phyloP scores from a whole-genome alignment of 352 stramenopile species.

The Globisporangium yorkense region DNA sequence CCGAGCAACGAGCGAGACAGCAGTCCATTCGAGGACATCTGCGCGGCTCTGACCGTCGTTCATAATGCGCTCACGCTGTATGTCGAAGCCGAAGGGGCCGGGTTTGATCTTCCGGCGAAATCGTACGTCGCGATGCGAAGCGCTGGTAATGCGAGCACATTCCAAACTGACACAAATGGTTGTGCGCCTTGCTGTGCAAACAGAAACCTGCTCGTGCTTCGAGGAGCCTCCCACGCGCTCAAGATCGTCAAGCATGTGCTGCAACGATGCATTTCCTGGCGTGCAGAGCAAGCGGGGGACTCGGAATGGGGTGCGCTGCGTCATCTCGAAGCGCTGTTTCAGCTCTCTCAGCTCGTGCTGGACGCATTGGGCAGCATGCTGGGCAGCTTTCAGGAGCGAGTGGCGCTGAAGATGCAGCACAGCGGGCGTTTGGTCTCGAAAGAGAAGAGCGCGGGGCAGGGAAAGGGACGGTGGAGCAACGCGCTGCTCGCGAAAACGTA shows the following conservation, averaged over 20 bases:
- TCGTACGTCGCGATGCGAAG: slow-evolving; percentile 17
- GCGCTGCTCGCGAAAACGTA: slow-evolving; percentile 52
- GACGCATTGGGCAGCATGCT: slow-evolving; percentile 31
- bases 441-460: slow-evolving; percentile 5
- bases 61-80: slow-evolving; percentile 41
- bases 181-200: background rate
- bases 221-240: slow-evolving; percentile 28
- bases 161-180: background rate
- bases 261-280: slow-evolving; percentile 41
- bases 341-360: slow-evolving; percentile 23
- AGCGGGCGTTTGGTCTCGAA: slow-evolving; percentile 10
- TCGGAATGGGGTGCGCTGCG: slow-evolving; percentile 27
- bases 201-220: slow-evolving; percentile 39
- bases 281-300: slow-evolving; percentile 27
- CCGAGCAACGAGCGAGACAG: slow-evolving; percentile 2
- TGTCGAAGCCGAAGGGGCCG: slow-evolving; percentile 35
- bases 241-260: slow-evolving; percentile 27
- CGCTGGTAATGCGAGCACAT: background rate
- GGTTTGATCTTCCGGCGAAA: slow-evolving; percentile 47
- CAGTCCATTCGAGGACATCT: slow-evolving; percentile 39
- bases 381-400: slow-evolving; percentile 52
- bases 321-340: slow-evolving; percentile 43
- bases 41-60: slow-evolving; percentile 28
- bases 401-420: slow-evolving; percentile 64
- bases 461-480: slow-evolving; percentile 30